phyloP scores from a whole-genome alignment of 164 flowering plant species.

The Protea cynaroides region DNA sequence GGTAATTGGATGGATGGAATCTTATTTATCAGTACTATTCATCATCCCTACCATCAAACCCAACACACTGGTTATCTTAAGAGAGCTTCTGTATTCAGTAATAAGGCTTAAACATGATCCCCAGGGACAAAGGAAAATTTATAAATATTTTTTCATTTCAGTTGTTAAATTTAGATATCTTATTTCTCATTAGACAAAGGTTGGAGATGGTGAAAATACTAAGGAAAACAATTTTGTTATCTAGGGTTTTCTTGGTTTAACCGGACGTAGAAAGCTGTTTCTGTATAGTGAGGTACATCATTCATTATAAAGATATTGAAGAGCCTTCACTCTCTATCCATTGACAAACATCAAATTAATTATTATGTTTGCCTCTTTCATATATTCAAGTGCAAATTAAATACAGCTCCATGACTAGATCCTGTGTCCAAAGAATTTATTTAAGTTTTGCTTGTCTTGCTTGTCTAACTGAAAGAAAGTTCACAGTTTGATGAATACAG shows the following conservation, averaged over 20 bases:
- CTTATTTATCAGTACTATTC: too few relatives aligned
- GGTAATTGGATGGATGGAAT: too few relatives aligned
- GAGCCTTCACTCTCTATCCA: not conserved
- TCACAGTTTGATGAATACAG: too few relatives aligned
- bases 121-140: too few relatives aligned
- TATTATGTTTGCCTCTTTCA: not conserved
- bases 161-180: not conserved
- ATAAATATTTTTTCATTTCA: not conserved
- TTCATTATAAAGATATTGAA: not conserved
- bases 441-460: not conserved
- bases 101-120: too few relatives aligned
- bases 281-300: not conserved
- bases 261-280: not conserved
- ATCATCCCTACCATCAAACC: too few relatives aligned
- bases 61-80: too few relatives aligned
- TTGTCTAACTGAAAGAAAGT: too few relatives aligned
- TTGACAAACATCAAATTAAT: slow-evolving; percentile 1
- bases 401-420: not conserved
- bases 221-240: not conserved
- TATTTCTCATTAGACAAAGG: not conserved
- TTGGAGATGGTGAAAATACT: not conserved
- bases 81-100: too few relatives aligned
- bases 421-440: not conserved
- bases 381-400: not conserved
- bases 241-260: not conserved